Evolutionary conservation across 106 monocot species (phyloP).

Genomic region (Acorus calamus): DNA sequence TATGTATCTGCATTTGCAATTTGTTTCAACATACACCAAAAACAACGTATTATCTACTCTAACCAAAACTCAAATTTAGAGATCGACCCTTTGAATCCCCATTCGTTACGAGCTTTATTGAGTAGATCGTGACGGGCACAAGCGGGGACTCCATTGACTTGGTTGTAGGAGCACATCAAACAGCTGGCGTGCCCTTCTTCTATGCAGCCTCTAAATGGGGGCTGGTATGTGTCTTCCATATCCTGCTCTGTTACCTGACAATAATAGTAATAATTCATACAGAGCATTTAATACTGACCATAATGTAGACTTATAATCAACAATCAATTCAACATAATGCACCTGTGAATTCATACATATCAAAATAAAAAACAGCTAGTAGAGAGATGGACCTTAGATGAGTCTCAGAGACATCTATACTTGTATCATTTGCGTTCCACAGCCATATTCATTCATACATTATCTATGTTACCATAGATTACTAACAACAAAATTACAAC

Average conservation of each 20-base stretch:
- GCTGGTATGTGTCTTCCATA: slow-evolving; percentile 83
- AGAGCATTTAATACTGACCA: background rate
- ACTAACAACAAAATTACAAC: no score
- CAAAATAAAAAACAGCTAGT: no score
- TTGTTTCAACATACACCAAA: background rate
- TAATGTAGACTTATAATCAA: background rate
- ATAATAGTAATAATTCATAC: background rate
- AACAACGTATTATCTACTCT: background rate
- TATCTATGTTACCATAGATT: no score
- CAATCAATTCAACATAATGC: background rate
- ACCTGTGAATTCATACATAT: background rate
- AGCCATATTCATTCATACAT: no score
- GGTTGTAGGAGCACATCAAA: slow-evolving; percentile 97
- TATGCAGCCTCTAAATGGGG: slow-evolving; percentile 77
- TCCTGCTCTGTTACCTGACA: slow-evolving; percentile 76
- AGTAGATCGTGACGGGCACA: slow-evolving; percentile 60
- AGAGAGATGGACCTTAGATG: no score
- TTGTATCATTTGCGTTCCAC: no score
- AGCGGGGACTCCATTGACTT: slow-evolving; percentile 76
- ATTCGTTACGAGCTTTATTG: slow-evolving; percentile 44
- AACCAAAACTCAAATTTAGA: background rate
- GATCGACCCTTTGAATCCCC: slow-evolving; percentile 78
- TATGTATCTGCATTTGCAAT: slow-evolving; percentile 44
- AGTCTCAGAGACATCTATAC: no score
- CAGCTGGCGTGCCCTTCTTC: slow-evolving; percentile 61